Evolutionary conservation across 257 asterid species (phyloP).

Genomic region (Parsonsia alboflavescens): DNA sequence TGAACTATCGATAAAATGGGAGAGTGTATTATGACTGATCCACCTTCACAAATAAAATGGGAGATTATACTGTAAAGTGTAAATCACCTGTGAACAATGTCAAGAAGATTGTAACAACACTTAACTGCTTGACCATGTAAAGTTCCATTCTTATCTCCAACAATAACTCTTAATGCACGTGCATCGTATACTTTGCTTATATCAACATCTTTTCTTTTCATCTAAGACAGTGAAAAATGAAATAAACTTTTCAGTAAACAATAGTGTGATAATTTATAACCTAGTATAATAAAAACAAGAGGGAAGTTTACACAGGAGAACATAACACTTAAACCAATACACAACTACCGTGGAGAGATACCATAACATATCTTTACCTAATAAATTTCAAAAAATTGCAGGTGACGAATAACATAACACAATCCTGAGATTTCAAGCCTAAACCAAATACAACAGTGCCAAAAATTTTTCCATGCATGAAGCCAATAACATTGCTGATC

Average conservation of each 20-base stretch:
- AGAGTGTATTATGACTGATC: slow-evolving; percentile 11
- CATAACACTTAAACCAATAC: slow-evolving; percentile 18
- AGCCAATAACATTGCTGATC: neutral
- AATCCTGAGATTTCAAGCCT: neutral
- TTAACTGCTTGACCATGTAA: slow-evolving; percentile 93
- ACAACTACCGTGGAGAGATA: neutral
- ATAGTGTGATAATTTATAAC: neutral
- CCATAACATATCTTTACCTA: neutral
- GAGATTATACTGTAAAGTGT: slow-evolving; percentile 7
- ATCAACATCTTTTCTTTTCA: slow-evolving; percentile 86
- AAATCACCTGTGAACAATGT: slow-evolving; percentile 74
- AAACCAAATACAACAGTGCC: neutral
- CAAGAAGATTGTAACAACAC: slow-evolving; percentile 89
- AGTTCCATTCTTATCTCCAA: slow-evolving; percentile 90
- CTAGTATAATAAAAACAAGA: neutral
- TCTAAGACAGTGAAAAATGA: slow-evolving; percentile 40
- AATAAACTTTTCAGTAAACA: slow-evolving; percentile 9
- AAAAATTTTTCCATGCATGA: neutral
- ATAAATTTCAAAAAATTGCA: neutral
- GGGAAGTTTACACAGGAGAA: slow-evolving; percentile 8
- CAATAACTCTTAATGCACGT: slow-evolving; percentile 88
- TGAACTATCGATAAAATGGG: neutral
- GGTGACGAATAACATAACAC: neutral
- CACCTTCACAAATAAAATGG: slow-evolving; percentile 12
- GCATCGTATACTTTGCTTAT: slow-evolving; percentile 81